Base-by-base conservation (phyloP, 2,329 filamentous ascomycete genomes). In the Stachybotrys chlorohalonatus region DNA sequence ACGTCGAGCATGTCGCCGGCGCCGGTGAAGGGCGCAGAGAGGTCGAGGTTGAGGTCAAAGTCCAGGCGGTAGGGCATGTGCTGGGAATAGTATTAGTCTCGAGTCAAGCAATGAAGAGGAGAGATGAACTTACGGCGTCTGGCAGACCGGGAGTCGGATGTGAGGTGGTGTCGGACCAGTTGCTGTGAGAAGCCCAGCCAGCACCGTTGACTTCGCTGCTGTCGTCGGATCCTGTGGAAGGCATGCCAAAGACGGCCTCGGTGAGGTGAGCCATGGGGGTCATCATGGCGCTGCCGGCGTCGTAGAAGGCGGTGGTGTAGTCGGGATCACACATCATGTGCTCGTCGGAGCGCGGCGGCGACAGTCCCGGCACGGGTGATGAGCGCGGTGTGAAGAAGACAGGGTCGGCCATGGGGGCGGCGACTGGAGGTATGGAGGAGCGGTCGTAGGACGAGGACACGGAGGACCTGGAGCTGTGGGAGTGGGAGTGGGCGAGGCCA, bases 101-200 rank as follows among this genome's bases (percentile, higher is more conserved):
- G 24, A 24, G 24, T 24, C 24, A 4, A 4, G 24, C 24, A 36
- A 51, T 36, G 39, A 9, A 36, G n/a, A 32, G 49, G 30, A 36
- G 11, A 49, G 17, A 31, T 11, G 17, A 15, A 54, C 56, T 6
- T 52, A 57, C 56, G 31, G 52, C 11, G 13, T 57, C 56, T 3
- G 56, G 11, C 47, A 54, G 15, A 31, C 52, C 53, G 31, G 15
- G 30, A 16, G 24, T 56, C 9, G 52, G 54, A 5, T 52, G 54
- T 7, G 53, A 57, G 13, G 49, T 16, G 11, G 46, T 54, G 11
- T 39, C 45, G 17, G 54, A 50, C 56, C 56, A 57, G 11, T 52
- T 7, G 32, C 52, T 47, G 17, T 57, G 49, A 6, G 56, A 53
- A 1, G 45, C 39, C 56, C 56, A 57, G 6, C 13, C 32, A 15